Evolutionary conservation across 2,329 filamentous ascomycete genomes (phyloP), one percentile per base, ranked within the genome.

Genomic region (Microsporum canis): DNA sequence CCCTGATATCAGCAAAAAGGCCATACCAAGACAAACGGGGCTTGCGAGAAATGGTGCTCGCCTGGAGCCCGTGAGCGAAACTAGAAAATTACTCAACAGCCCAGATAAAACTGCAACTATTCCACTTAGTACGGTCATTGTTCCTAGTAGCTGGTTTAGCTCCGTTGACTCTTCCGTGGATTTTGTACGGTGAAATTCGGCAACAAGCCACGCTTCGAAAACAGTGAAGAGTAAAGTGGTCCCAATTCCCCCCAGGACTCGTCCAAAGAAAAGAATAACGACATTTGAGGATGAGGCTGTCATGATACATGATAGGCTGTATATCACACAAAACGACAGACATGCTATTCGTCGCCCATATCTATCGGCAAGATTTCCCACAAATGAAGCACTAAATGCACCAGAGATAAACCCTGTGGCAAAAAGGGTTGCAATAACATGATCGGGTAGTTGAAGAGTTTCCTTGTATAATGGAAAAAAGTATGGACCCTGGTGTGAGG

Each of bases 161-260:
- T 76, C 76, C 5, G 73, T 69, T 6, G 74, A 73, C 12, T 70
- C 70, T n/a, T 77, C 70, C 33, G 76, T 73, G 5, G 82, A 64
- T 10, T 74, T 74, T 47, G 77, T 71, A 47, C 74, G 71, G 57
- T 81, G 78, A 66, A 78, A 84, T 66, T 85, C 82, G 55, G 80
- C 77, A 33, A 85, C 78, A 75, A 85, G 81, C 82, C 82, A 85
- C 65, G 79, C 82, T 69, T 85, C 82, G 64, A 84, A 84, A 3
- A 78, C 80, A 49, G 77, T 82, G 72, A 82, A 84, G 34, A 85
- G 74, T 45, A 85, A 69, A 31, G 80, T 83, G 38, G 81, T 81
- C 33, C 77, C 79, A 53, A 84, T 63, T 0, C 83, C 83, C 27
- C 80, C 81, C 3, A 84, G 74, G 0, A 80, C 69, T 57, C 83